Evolutionary conservation across 305 asterid species (phyloP).

Genomic region (Rubia occidens): DNA sequence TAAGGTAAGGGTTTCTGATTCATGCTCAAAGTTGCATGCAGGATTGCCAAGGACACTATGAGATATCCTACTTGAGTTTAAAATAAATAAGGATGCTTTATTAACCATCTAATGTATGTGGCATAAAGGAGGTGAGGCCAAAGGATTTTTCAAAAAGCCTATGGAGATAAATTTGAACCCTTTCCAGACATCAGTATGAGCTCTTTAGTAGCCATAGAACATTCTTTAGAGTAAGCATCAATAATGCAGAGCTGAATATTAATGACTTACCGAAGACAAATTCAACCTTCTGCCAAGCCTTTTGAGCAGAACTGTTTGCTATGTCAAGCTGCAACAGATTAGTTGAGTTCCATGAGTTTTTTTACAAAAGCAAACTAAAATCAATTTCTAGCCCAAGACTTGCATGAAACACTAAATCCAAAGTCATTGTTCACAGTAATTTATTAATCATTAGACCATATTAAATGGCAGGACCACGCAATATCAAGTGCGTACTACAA

Average conservation of each 20-base stretch:
- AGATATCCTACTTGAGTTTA: not conserved
- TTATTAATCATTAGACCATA: not conserved
- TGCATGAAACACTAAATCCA: not conserved
- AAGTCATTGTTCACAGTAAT: not conserved
- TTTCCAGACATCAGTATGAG: not conserved
- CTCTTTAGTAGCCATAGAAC: not conserved
- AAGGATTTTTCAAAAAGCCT: not conserved
- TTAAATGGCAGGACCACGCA: too few relatives aligned
- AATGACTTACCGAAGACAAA: constrained; percentile 69
- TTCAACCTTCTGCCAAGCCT: constrained; percentile 75
- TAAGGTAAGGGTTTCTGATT: not conserved
- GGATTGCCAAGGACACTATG: not conserved
- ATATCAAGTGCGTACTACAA: too few relatives aligned
- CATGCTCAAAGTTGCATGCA: not conserved
- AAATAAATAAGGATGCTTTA: not conserved
- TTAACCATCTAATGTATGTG: constrained; percentile 2
- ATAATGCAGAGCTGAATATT: not conserved
- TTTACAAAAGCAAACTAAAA: not conserved
- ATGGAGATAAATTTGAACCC: not conserved
- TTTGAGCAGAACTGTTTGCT: constrained; percentile 65
- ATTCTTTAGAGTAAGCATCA: not conserved
- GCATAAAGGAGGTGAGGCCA: not conserved
- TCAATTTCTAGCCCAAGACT: not conserved
- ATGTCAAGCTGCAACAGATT: constrained; percentile 76
- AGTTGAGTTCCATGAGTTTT: constrained; percentile 4